These are phyloP conservation scores for Ceratocystis alfenasii DNA, from an alignment of 2,329 filamentous ascomycete species.

Conservation along the genomic window DNA sequence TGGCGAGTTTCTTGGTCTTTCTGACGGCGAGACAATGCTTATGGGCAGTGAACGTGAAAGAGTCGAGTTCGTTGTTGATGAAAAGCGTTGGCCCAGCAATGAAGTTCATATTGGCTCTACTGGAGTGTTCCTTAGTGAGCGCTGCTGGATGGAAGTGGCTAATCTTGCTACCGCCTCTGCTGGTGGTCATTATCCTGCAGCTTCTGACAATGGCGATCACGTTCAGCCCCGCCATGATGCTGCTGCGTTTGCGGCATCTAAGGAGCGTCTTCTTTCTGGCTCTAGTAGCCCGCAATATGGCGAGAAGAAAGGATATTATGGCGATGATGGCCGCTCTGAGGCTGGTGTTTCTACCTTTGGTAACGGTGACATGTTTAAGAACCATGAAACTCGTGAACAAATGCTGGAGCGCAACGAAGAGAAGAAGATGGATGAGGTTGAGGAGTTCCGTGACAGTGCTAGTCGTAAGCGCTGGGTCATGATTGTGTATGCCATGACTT, in stretches of 20 bases:
- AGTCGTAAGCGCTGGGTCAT: conserved; percentile 87
- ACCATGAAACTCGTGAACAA: conserved; percentile 83
- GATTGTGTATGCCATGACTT: conserved; percentile 72
- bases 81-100: conserved; percentile 82
- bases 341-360: conserved; percentile 85
- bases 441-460: conserved; percentile 63
- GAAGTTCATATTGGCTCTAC: conserved; percentile 85
- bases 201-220: conserved; percentile 52
- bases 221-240: conserved; percentile 40
- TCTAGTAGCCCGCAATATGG: conserved; percentile 47
- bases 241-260: conserved; percentile 50
- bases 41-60: conserved; percentile 90
- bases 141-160: conserved; percentile 86
- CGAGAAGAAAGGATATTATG: conserved; percentile 75
- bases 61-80: conserved; percentile 79
- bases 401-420: conserved; percentile 93
- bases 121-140: conserved; percentile 87
- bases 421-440: conserved; percentile 79
- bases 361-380: conserved; percentile 94
- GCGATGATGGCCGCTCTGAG: conserved; percentile 78
- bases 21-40: conserved; percentile 70
- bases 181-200: conserved; percentile 36
- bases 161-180: conserved; percentile 42
- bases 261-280: conserved; percentile 46
- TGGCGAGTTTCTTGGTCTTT: conserved; percentile 81